Conservation (phyloP, 768 basidiomycete genomes). For the Amanita inopinata region DNA sequence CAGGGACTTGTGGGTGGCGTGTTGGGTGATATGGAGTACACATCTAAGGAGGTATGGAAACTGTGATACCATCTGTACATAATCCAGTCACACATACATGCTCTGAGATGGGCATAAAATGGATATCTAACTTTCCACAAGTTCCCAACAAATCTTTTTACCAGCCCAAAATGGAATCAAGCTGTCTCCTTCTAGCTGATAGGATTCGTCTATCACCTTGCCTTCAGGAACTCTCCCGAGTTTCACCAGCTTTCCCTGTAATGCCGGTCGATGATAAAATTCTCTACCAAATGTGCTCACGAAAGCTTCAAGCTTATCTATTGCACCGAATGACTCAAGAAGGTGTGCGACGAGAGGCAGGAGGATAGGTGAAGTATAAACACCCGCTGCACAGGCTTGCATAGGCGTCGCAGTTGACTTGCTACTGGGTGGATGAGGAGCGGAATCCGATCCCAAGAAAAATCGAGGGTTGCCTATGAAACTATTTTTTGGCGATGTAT, state of each 20-base stretch:
- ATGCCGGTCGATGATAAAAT: slow-evolving; percentile 53
- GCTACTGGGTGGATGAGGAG: slow-evolving; percentile 70
- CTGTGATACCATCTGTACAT: slow-evolving; percentile 24
- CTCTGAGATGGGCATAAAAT: neutral
- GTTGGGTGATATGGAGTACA: slow-evolving; percentile 53
- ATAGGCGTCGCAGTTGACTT: slow-evolving; percentile 65
- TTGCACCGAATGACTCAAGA: slow-evolving; percentile 77
- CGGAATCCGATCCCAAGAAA: slow-evolving; percentile 96
- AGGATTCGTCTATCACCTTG: slow-evolving; percentile 37
- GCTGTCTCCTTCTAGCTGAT: slow-evolving; percentile 34
- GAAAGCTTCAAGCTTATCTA: slow-evolving; percentile 76
- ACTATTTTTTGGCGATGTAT: neutral
- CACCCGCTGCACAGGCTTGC: slow-evolving; percentile 84
- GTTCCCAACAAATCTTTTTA: slow-evolving; percentile 67
- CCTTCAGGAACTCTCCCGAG: slow-evolving; percentile 31
- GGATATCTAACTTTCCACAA: slow-evolving; percentile 19
- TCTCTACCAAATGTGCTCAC: slow-evolving; percentile 67
- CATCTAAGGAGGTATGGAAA: slow-evolving; percentile 60
- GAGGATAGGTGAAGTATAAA: slow-evolving; percentile 91
- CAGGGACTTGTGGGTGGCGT: slow-evolving; percentile 65
- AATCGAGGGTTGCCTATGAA: slow-evolving; percentile 78
- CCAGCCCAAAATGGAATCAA: slow-evolving; percentile 89
- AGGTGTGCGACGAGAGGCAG: slow-evolving; percentile 85
- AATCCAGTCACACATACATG: too few relatives aligned
- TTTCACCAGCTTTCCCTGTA: slow-evolving; percentile 24